Conservation (phyloP, 257 asterid genomes). For the Forsythia viridissima region DNA sequence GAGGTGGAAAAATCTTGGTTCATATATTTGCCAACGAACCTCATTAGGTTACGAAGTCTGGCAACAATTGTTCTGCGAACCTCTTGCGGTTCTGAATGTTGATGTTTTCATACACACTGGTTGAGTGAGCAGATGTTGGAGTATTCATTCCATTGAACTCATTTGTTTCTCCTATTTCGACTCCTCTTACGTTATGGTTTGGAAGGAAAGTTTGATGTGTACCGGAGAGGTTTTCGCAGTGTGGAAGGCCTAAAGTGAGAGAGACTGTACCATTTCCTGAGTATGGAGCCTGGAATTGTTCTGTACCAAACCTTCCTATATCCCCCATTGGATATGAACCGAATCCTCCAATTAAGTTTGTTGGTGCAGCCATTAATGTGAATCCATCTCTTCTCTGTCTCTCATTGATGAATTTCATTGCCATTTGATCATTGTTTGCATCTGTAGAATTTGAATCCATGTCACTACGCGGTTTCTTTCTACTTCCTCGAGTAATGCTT, state of each 20-base stretch:
- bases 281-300: slow-evolving; percentile 68
- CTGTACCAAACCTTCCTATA: slow-evolving; percentile 64
- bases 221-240: slow-evolving; percentile 69
- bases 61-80: slow-evolving; percentile 78
- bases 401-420: slow-evolving; percentile 50
- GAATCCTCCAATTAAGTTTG: slow-evolving; percentile 88
- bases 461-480: slow-evolving; percentile 63
- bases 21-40: neutral
- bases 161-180: slow-evolving; percentile 51
- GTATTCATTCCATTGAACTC: slow-evolving; percentile 49
- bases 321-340: slow-evolving; percentile 77
- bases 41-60: slow-evolving; percentile 69
- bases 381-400: slow-evolving; percentile 65
- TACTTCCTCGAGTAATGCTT: slow-evolving; percentile 55
- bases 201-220: slow-evolving; percentile 65
- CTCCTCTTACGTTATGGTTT: slow-evolving; percentile 48
- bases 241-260: slow-evolving; percentile 88
- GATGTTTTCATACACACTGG: slow-evolving; percentile 62
- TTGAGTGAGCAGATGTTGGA: slow-evolving; percentile 48
- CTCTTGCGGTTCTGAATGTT: slow-evolving; percentile 78
- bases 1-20: slow-evolving; percentile 18
- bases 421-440: slow-evolving; percentile 38
- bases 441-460: slow-evolving; percentile 44
- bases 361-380: slow-evolving; percentile 68
- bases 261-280: slow-evolving; percentile 70